phyloP scores from a whole-genome alignment of 169 alveolate genomes.

The Plasmodium sp. region DNA sequence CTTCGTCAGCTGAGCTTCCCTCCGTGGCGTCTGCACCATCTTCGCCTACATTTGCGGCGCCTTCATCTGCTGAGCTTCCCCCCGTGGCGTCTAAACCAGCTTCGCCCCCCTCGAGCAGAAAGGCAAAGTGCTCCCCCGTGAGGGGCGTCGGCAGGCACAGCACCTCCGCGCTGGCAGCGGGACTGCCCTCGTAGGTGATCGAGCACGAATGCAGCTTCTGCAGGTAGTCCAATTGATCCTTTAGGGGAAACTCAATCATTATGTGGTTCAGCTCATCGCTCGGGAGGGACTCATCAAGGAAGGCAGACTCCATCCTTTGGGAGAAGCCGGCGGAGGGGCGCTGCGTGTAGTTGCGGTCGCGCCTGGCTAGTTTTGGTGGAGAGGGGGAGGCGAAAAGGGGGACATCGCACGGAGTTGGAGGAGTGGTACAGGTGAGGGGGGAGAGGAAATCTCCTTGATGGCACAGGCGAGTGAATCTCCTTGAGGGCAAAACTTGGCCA shows the following conservation, averaged over 20 bases:
- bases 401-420: background rate
- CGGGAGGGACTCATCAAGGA: background rate
- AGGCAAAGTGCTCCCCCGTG: conserved; percentile 1
- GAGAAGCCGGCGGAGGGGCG: background rate
- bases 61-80: background rate
- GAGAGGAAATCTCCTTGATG: no score
- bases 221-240: background rate
- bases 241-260: background rate
- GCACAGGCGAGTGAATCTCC: background rate
- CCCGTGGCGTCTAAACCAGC: no score
- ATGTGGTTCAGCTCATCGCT: background rate
- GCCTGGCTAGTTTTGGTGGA: background rate
- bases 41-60: background rate
- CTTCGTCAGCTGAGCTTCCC: background rate
- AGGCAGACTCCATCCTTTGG: background rate
- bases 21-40: background rate
- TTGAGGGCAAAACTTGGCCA: no score
- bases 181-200: background rate
- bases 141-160: background rate
- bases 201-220: conserved; percentile 20
- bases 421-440: background rate
- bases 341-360: background rate
- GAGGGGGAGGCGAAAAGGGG: background rate
- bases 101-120: background rate
- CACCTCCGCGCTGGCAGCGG: background rate